phyloP scores from a whole-genome alignment of 2,329 filamentous ascomycete genomes.

The Thelonectria olida region DNA sequence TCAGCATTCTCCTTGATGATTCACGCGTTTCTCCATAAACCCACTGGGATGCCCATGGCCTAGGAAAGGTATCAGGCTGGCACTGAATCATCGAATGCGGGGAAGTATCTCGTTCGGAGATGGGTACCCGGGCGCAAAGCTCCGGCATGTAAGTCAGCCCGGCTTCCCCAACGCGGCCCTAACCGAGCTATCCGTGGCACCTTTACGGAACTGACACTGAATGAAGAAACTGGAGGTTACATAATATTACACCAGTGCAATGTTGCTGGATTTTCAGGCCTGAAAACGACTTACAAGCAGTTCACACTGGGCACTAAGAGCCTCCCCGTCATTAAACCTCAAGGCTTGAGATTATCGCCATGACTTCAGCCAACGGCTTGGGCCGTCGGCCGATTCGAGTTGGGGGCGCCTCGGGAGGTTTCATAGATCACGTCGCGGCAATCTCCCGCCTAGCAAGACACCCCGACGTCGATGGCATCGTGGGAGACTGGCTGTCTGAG shows the following conservation, averaged over 20 bases:
- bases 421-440: slow-evolving; percentile 44
- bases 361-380: slow-evolving; percentile 1
- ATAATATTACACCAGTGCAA: background rate
- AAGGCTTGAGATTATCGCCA: background rate
- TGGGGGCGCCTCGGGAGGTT: slow-evolving; percentile 42
- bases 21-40: background rate
- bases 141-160: background rate
- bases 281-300: no score
- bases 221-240: background rate
- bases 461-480: slow-evolving; percentile 21
- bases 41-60: background rate
- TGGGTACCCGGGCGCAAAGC: slow-evolving; percentile 24
- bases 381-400: slow-evolving; percentile 38
- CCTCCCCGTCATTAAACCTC: background rate
- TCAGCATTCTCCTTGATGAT: slow-evolving; percentile 19
- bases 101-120: slow-evolving; percentile 12
- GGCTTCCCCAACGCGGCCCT: background rate
- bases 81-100: slow-evolving; percentile 31
- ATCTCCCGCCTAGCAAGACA: slow-evolving; percentile 35
- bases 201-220: background rate
- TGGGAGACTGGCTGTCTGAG: slow-evolving; percentile 44
- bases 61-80: no score
- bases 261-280: background rate
- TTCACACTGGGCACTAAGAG: background rate
- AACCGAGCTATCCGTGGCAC: background rate